A percentile compares a stretch with the other conserved stretches of the same genome.
phyloP scores from a whole-genome alignment of 225 moss, liverwort and hornwort genomes.

The Rhytidiadelphus loreus region DNA sequence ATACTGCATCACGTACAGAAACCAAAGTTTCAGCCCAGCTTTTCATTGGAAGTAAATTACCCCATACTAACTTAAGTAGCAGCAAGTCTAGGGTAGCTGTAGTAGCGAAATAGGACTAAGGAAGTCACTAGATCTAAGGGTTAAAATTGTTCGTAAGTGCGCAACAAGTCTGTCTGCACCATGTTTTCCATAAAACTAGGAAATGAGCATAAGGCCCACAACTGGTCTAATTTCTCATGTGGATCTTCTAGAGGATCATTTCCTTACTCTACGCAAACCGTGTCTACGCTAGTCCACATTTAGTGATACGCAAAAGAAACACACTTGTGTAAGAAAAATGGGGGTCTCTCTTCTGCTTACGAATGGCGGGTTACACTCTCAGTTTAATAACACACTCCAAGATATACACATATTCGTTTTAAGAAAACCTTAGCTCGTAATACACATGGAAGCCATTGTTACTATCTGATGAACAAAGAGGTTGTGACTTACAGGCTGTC shows the following conservation, averaged over 20 bases:
- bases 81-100: not conserved
- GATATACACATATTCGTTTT: not conserved
- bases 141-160: not conserved
- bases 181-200: not conserved
- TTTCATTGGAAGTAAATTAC: not conserved
- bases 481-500: conserved; percentile 12
- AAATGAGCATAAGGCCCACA: too few relatives aligned
- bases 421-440: not conserved
- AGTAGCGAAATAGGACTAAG: not conserved
- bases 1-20: conserved; percentile 1
- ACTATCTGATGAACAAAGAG: not conserved
- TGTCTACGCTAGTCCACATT: not conserved
- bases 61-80: not conserved
- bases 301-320: not conserved
- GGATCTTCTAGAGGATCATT: not conserved
- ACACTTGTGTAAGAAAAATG: not conserved
- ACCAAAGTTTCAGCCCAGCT: not conserved
- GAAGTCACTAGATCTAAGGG: not conserved
- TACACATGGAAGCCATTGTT: not conserved
- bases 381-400: too few relatives aligned
- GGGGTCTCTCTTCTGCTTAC: not conserved
- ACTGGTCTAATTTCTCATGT: not conserved
- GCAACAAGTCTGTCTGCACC: not conserved
- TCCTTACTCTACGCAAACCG: not conserved
- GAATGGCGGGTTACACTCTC: not conserved